phyloP scores from a whole-genome alignment of 1,284 basidiomycete species.

The Ganoderma lucidum region DNA sequence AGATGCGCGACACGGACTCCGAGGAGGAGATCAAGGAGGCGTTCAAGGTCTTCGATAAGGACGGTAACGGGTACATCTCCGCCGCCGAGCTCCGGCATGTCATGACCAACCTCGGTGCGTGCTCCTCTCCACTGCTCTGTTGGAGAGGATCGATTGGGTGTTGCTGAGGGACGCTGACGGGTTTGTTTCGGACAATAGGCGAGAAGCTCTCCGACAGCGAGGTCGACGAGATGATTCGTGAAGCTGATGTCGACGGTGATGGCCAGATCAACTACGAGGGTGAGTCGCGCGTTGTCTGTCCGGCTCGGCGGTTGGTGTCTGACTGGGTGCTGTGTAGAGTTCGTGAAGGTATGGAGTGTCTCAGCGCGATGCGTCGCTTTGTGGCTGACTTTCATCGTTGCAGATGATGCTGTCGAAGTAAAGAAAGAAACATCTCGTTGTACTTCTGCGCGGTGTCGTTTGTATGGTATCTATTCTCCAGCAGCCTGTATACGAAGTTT shows the following conservation, averaged over 20 bases:
- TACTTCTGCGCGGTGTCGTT: constrained; percentile 21
- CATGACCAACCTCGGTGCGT: constrained; percentile 90
- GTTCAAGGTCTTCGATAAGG: constrained; percentile 87
- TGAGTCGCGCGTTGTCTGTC: constrained; percentile 44
- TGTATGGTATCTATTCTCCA: constrained; percentile 33
- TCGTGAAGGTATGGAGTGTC: constrained; percentile 63
- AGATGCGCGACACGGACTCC: constrained; percentile 93
- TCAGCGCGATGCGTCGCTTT: not conserved
- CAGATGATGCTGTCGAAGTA: constrained; percentile 70
- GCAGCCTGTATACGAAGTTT: constrained; percentile 29
- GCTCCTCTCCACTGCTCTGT: not conserved
- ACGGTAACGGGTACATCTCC: constrained; percentile 84
- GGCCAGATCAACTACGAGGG: constrained; percentile 90
- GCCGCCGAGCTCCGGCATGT: constrained; percentile 88
- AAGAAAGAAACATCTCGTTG: constrained; percentile 36
- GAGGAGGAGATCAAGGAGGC: constrained; percentile 83
- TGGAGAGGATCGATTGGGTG: not conserved
- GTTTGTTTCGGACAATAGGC: constrained; percentile 49
- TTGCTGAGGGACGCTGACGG: constrained; percentile 15
- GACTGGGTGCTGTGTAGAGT: constrained; percentile 52
- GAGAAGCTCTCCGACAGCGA: constrained; percentile 94
- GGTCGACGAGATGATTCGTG: constrained; percentile 98
- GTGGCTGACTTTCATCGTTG: constrained; percentile 25
- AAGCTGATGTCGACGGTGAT: constrained; percentile 96
- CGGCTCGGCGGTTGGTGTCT: constrained; percentile 5